Evolutionary conservation across 257 asterid species (phyloP).

Genomic region (Leptodermis oblonga): DNA sequence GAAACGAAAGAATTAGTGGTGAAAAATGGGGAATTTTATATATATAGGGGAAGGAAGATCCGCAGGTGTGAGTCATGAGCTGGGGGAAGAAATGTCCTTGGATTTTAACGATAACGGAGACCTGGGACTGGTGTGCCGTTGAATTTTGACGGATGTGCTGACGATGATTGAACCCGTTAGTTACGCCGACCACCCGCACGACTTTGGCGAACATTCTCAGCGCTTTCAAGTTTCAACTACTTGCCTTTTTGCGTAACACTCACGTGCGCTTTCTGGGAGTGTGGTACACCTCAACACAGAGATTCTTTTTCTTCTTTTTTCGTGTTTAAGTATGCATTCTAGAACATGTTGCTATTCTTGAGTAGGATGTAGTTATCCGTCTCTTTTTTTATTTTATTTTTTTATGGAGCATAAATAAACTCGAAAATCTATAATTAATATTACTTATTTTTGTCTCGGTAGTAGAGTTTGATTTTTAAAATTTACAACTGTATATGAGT

Average conservation of each 20-base stretch:
- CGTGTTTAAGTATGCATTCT: no score
- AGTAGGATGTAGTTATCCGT: no score
- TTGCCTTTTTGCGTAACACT: background rate
- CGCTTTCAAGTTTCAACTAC: background rate
- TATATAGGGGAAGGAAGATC: slow-evolving; percentile 12
- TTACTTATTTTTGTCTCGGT: no score
- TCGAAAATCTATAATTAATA: no score
- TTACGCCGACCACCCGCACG: slow-evolving; percentile 26
- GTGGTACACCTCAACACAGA: background rate
- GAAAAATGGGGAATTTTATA: background rate
- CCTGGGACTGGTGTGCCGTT: no score
- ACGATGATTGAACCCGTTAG: slow-evolving; percentile 20
- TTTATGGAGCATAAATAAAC: background rate
- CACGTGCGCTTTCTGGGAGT: slow-evolving; percentile 8
- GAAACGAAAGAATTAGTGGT: slow-evolving; percentile 1
- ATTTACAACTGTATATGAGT: no score
- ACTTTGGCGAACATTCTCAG: slow-evolving; percentile 17
- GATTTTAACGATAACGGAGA: slow-evolving; percentile 24
- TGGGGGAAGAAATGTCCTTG: background rate
- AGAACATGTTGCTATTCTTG: no score
- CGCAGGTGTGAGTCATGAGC: background rate
- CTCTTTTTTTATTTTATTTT: background rate
- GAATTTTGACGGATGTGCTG: slow-evolving; percentile 26
- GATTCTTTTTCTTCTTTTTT: background rate
- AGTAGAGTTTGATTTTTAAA: no score